Evolutionary conservation across 352 stramenopile genomes (phyloP), one percentile per base, ranked within the genome.

Genomic region (Phytopythium kandeliae): DNA sequence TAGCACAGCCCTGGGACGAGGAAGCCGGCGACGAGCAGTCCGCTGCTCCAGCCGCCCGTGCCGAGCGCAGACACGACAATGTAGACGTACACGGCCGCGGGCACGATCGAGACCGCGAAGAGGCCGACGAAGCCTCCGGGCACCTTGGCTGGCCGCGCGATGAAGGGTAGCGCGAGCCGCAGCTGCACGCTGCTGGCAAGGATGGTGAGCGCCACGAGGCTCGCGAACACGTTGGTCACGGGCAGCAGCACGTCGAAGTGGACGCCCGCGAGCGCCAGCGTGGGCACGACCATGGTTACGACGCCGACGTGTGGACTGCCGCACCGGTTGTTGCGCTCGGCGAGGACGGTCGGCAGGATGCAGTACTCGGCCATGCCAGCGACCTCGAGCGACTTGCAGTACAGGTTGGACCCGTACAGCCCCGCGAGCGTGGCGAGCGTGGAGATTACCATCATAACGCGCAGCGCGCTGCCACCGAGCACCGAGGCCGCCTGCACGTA

Each of bases 401-500:
- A 93, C 68, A 97, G 85, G 57, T 95, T 89, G 16, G 78, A 80
- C 60, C 93, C 67, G 63, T 96, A 97, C 40, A 96, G 63, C 12
- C 84, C 92, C 50, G 96, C 72, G 54, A 88, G 95, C n/a, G 67
- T 85, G 40, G 86, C 74, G 41, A 86, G 67, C 16, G 83, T 78
- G 2, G 82, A 72, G 47, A 94, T 63, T 9, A 97, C 71, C 35
- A 92, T 85, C 72, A 90, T 81, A 2, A 58, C 58, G 42, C 74
- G 75, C 6, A 98, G 72, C 62, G 72, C 92, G 22, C 62, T 54
- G 26, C 91, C 78, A 4, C 74, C 92, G 31, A 80, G 79, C 34
- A 87, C 68, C 17, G 85, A 66, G 4, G 71, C 85, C 6, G 94
- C 67, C 4, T 62, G 38, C 4, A 78, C 76, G 37, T 97, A 90